phyloP scores from a whole-genome alignment of 2,329 filamentous ascomycete species.

The Fusarium verrucosum region DNA sequence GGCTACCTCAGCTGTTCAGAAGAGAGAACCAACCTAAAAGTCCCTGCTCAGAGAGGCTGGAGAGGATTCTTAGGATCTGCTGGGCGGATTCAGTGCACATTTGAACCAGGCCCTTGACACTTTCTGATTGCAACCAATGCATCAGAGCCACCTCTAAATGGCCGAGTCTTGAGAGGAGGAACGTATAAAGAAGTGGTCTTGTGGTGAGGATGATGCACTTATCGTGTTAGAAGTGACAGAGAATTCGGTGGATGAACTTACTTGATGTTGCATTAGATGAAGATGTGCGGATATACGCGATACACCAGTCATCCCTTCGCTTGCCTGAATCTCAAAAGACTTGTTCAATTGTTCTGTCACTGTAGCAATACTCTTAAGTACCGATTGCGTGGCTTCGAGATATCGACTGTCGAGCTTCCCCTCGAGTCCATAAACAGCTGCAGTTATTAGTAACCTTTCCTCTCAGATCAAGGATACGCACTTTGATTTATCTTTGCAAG shows the following conservation, averaged over 20 bases:
- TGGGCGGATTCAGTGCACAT: constrained; percentile 29
- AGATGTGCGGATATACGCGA: constrained; percentile 33
- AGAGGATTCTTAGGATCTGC: constrained; percentile 23
- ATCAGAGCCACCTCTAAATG: constrained; percentile 33
- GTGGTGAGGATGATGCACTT: constrained; percentile 38
- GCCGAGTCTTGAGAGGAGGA: constrained; percentile 32
- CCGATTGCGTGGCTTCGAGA: constrained; percentile 24
- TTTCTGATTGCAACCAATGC: constrained; percentile 36
- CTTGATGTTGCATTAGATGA: constrained; percentile 36
- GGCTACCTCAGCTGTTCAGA: rapidly evolving
- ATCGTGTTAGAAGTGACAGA: neutral
- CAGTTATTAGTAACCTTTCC: neutral
- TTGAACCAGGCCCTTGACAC: constrained; percentile 18
- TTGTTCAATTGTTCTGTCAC: constrained; percentile 32
- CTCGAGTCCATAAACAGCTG: constrained; percentile 38
- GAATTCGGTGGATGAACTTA: neutral
- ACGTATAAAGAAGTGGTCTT: constrained; percentile 32
- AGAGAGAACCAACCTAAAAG: constrained; percentile 8
- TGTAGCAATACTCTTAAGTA: constrained; percentile 34
- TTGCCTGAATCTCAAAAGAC: constrained; percentile 29
- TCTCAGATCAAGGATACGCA: neutral
- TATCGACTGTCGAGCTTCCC: constrained; percentile 40
- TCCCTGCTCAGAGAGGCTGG: constrained; percentile 29
- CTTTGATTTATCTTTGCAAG: constrained; percentile 37
- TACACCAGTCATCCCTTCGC: constrained; percentile 24